Evolutionary conservation across 305 asterid genomes (phyloP), one percentile per base, ranked within the genome.

Genomic region (Euphrasia arctica): DNA sequence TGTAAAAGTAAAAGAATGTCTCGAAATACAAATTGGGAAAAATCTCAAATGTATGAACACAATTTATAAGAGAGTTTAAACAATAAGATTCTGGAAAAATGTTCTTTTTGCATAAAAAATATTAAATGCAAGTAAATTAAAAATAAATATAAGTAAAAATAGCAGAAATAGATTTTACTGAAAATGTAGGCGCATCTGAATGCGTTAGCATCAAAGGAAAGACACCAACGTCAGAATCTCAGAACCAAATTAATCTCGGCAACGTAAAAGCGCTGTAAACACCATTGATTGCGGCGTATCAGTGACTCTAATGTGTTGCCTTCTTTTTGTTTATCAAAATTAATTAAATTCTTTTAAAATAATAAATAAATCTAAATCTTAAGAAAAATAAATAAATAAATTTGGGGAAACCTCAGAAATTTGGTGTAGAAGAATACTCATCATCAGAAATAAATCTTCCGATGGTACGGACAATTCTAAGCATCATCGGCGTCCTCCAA

Each of bases 231-330:
- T 75, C 86, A 78, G 82, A 80, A 80, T 80, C 75, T 80, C 82
- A 74, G 74, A 62, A 68, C 83, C 82, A 41, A 48, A 4, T 2
- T 4, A 68, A 0, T 82, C 0, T 81, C 47, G 92, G 92, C 92
- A 85, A 85, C 87, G 87, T 79, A 75, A 58, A 47, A 85, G 87
- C 93, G 82, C 93, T 83, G 78, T 34, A 72, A 36, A 72, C 90
- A 86, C 88, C 80, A 86, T 81, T 58, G 4, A 4, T 3, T 0
- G 1, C 55, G 13, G 88, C 74, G 94, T 73, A 71, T 70, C 88
- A 86, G 94, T 69, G 90, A 86, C 90, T 86, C 90, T 83, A 86
- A 85, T 62, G 70, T 73, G 78, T 85, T 80, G 87, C 89, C 92
- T 62, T 4, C 15, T 50, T 50, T 14, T 11, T 65, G 4, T 11